phyloP scores from a whole-genome alignment of 768 basidiomycete genomes.

The Melanogaster broomeanus region DNA sequence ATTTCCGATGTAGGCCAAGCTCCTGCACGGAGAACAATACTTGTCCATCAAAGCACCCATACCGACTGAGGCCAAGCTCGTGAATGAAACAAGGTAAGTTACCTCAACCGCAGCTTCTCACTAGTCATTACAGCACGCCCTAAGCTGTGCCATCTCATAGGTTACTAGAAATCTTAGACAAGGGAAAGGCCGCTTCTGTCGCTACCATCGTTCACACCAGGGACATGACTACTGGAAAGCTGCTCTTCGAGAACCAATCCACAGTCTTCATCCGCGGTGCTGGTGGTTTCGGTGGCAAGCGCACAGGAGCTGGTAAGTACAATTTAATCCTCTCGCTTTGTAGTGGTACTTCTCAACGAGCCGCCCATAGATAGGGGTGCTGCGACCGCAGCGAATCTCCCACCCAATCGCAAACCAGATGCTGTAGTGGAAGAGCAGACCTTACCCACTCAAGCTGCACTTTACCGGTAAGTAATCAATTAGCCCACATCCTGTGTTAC shows the following conservation, averaged over 20 bases:
- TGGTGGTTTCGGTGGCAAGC: slow-evolving; percentile 96
- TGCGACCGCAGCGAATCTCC: slow-evolving; percentile 77
- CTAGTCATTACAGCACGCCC: neutral
- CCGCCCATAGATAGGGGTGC: slow-evolving; percentile 75
- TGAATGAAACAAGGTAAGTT: slow-evolving; percentile 69
- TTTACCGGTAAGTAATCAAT: slow-evolving; percentile 70
- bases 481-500: neutral
- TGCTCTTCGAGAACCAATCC: slow-evolving; percentile 90
- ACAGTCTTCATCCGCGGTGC: slow-evolving; percentile 92
- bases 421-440: slow-evolving; percentile 90
- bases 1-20: slow-evolving; percentile 63
- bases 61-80: slow-evolving; percentile 79
- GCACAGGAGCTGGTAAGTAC: slow-evolving; percentile 68
- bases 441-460: slow-evolving; percentile 73
- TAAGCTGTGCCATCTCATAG: slow-evolving; percentile 35
- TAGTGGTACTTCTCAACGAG: neutral
- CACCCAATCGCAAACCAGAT: slow-evolving; percentile 85
- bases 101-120: neutral
- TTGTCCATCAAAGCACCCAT: slow-evolving; percentile 84
- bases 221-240: slow-evolving; percentile 73
- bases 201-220: slow-evolving; percentile 77
- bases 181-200: slow-evolving; percentile 92
- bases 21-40: slow-evolving; percentile 98
- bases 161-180: slow-evolving; percentile 79
- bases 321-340: neutral